A percentile compares a stretch with the other conserved stretches of the same genome.
These are phyloP conservation scores for Ustilago cynodontis DNA, from an alignment of 1,284 basidiomycete species.

Conservation along the genomic window DNA sequence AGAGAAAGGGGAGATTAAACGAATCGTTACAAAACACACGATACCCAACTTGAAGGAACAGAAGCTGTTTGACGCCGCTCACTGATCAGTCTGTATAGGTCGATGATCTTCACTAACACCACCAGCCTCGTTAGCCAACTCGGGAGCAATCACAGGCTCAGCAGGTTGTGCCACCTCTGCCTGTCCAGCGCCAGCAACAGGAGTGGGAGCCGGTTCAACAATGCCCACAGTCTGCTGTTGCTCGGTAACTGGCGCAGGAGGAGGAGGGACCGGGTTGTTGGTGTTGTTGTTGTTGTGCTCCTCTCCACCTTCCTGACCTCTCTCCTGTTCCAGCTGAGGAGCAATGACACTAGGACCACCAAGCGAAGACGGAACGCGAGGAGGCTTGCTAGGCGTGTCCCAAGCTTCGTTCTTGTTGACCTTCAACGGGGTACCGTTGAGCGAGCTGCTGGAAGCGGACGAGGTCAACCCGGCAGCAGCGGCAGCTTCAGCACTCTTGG, in stretches of 20 bases:
- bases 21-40: background rate
- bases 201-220: slow-evolving; percentile 32
- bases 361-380: slow-evolving; percentile 21
- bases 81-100: slow-evolving; percentile 29
- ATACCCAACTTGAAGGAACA: too few relatives aligned
- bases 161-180: background rate
- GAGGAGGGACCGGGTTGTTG: background rate
- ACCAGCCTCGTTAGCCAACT: slow-evolving; percentile 14
- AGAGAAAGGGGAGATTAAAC: background rate
- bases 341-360: slow-evolving; percentile 27
- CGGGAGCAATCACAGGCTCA: slow-evolving; percentile 12
- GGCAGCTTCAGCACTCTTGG: slow-evolving; percentile 50
- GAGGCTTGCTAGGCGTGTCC: slow-evolving; percentile 45
- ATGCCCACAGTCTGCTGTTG: slow-evolving; percentile 13
- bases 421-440: slow-evolving; percentile 45
- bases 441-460: slow-evolving; percentile 27
- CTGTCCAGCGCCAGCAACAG: slow-evolving; percentile 3
- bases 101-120: slow-evolving; percentile 8
- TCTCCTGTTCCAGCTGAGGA: slow-evolving; percentile 6
- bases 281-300: slow-evolving; percentile 5
- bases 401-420: slow-evolving; percentile 19
- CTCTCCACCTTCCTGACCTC: background rate
- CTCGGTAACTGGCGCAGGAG: background rate
- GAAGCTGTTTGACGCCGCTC: too few relatives aligned
- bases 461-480: slow-evolving; percentile 28